Evolutionary conservation across 306 rosid species (phyloP), one percentile per base, ranked within the genome.

Genomic region (Fragaria ananassa): DNA sequence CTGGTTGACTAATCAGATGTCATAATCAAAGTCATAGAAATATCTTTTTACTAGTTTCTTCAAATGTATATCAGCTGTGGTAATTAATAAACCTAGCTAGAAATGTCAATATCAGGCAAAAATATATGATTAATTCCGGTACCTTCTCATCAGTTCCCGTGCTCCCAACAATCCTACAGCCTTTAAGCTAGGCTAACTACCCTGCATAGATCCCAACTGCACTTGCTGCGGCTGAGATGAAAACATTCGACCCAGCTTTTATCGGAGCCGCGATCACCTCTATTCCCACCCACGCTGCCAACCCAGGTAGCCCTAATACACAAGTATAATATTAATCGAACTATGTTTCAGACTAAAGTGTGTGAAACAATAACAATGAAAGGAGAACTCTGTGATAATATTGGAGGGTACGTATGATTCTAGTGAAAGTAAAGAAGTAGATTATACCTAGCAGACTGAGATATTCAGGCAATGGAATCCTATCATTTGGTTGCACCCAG

Each of bases 251-350:
- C 0, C 87, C 88, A n/a, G 77, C 44, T 51, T 90, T 85, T 60
- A 60, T 60, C 53, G 87, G 81, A 2, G 86, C 85, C 78, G 80
- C 89, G 5, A 90, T 0, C 23, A 86, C 76, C 75, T 73, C 88
- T 42, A 90, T 86, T 45, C 89, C 91, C 46, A 88, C 78, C 91
- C 91, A 90, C 31, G 96, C 96, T 2, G 96, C 92, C 77, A 85
- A 85, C 29, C 96, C 96, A 0, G 91, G 89, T 3, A 83, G 19
- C 53, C 92, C 96, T 90, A 74, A 54, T 18, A 18, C 57, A 27
- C 8, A 23, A 11, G 37, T 5, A 60, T 60, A 60, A 5, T 25
- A 8, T 56, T 2, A 31, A 21, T n/a, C 29, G 29, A 21, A 56
- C 29, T 21, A 23, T 58, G 64, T 10, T 25, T 58, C 10, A 7